Conservation (phyloP, 768 basidiomycete species). For the Lactifluus volemus region DNA sequence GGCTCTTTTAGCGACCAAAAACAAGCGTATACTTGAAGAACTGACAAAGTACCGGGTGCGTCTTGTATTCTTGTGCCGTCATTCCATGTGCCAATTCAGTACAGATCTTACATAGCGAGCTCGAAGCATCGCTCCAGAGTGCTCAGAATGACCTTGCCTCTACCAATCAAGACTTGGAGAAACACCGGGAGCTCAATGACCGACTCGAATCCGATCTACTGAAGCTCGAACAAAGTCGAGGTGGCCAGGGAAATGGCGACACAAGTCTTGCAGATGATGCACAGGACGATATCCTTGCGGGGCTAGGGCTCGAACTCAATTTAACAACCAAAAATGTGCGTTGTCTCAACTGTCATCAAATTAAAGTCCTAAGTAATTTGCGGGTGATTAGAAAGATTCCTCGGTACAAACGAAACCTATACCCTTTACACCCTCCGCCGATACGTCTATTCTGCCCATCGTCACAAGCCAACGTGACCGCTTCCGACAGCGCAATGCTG, state of each 20-base stretch:
- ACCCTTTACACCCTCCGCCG: slow-evolving; percentile 65
- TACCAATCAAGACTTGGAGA: slow-evolving; percentile 59
- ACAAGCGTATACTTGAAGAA: slow-evolving; percentile 87
- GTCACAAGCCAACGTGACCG: slow-evolving; percentile 95
- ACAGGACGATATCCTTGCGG: slow-evolving; percentile 50
- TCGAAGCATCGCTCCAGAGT: slow-evolving; percentile 58
- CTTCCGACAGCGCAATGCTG: slow-evolving; percentile 95
- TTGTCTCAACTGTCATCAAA: not conserved
- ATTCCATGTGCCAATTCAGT: not conserved
- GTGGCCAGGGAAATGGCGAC: slow-evolving; percentile 23
- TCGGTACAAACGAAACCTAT: slow-evolving; percentile 50
- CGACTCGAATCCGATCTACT: slow-evolving; percentile 87
- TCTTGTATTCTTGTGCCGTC: slow-evolving; percentile 1
- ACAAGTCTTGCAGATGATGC: slow-evolving; percentile 25
- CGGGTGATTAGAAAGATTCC: slow-evolving; percentile 18
- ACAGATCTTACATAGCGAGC: slow-evolving; percentile 76
- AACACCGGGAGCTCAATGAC: slow-evolving; percentile 76
- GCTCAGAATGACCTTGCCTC: slow-evolving; percentile 49
- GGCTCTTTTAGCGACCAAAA: slow-evolving; percentile 85
- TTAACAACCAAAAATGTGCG: slow-evolving; percentile 32
- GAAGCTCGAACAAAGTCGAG: slow-evolving; percentile 50
- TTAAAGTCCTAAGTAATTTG: not conserved
- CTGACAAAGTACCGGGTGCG: slow-evolving; percentile 82
- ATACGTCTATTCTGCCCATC: slow-evolving; percentile 95
- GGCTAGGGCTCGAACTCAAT: slow-evolving; percentile 57